A percentile compares a stretch with the other conserved stretches of the same genome.
Conservation (phyloP, 805 yeast genomes). For the Grigorovia humatica region DNA sequence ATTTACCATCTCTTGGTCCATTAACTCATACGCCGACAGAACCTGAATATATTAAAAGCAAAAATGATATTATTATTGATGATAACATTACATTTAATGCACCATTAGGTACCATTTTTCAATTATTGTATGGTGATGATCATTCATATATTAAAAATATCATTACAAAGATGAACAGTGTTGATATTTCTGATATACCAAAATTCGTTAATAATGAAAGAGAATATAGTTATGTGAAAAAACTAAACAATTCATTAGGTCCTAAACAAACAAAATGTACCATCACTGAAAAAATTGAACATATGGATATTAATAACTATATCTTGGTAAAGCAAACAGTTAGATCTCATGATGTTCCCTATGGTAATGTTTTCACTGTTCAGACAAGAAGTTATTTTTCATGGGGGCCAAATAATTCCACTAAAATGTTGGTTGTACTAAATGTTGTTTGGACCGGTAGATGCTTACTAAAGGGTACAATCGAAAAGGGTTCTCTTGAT, state of each 20-base stretch:
- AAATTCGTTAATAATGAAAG: slow-evolving; percentile 36
- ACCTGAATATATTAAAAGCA: slow-evolving; percentile 34
- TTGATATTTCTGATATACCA: slow-evolving; percentile 44
- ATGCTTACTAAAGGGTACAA: slow-evolving; percentile 65
- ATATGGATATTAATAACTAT: slow-evolving; percentile 35
- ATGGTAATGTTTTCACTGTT: slow-evolving; percentile 59
- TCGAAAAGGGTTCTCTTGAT: slow-evolving; percentile 64
- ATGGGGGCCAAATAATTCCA: slow-evolving; percentile 56
- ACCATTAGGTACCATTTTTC: slow-evolving; percentile 57
- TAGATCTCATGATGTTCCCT: slow-evolving; percentile 66
- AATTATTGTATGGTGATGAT: slow-evolving; percentile 55
- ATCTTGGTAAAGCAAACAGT: slow-evolving; percentile 43
- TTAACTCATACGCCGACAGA: slow-evolving; percentile 38
- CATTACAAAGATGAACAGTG: slow-evolving; percentile 49
- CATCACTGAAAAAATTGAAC: slow-evolving; percentile 46
- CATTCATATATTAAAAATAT: slow-evolving; percentile 38
- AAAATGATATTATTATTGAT: slow-evolving; percentile 43
- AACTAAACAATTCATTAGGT: slow-evolving; percentile 52
- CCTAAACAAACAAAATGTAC: slow-evolving; percentile 64
- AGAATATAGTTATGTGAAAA: slow-evolving; percentile 46
- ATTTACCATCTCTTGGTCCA: slow-evolving; percentile 29
- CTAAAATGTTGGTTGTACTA: slow-evolving; percentile 47
- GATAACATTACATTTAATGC: slow-evolving; percentile 44
- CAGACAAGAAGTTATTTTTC: slow-evolving; percentile 48
- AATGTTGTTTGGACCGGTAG: slow-evolving; percentile 63